Conservation (phyloP, 345 rosid species). For the Brassica juncea region DNA sequence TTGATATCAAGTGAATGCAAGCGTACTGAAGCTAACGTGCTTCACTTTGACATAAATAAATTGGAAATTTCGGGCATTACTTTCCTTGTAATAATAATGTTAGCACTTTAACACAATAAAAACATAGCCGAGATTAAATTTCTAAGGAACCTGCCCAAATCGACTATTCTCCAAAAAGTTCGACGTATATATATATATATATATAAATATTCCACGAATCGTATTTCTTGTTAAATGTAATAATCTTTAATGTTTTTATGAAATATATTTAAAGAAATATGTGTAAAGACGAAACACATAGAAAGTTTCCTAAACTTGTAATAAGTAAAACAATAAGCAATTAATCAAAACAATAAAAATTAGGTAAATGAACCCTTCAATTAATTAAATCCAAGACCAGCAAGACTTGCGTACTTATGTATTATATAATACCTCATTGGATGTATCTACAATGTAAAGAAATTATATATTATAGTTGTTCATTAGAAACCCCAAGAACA, state of each 20-base stretch:
- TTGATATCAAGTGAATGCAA: conserved; percentile 14
- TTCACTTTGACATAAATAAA: neutral
- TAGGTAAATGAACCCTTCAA: neutral
- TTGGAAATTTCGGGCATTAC: neutral
- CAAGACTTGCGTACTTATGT: conserved; percentile 7
- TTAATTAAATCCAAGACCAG: conserved; percentile 16
- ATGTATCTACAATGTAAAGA: neutral
- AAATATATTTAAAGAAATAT: neutral
- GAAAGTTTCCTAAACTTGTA: neutral
- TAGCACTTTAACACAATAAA: neutral
- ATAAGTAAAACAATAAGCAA: neutral
- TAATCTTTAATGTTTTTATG: too few relatives aligned
- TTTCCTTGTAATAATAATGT: conserved; percentile 16
- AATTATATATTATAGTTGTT: neutral
- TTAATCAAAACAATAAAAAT: neutral
- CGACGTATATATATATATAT: too few relatives aligned
- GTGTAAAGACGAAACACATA: neutral
- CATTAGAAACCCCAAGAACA: conserved; percentile 6
- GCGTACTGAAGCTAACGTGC: conserved; percentile 7
- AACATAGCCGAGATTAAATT: neutral
- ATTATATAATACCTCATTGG: neutral
- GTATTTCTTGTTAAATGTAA: too few relatives aligned
- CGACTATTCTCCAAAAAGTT: too few relatives aligned
- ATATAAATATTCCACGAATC: too few relatives aligned
- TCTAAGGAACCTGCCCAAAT: too few relatives aligned